Evolutionary conservation across 768 basidiomycete species (phyloP).

Genomic region (Rubroboletus satanas): DNA sequence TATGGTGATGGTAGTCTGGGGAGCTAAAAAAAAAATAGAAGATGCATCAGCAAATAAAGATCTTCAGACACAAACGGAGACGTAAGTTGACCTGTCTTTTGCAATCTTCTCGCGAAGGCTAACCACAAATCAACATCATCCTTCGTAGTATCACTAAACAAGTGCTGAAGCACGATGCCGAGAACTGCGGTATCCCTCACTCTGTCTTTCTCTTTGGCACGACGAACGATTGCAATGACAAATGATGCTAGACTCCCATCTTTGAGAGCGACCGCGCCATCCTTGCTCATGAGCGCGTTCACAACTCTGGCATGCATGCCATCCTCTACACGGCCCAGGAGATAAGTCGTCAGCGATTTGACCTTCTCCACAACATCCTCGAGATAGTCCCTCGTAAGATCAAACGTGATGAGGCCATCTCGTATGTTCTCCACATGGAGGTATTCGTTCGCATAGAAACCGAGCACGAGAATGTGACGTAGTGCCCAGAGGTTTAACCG

Average conservation of each 20-base stretch:
- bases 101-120: constrained; percentile 56
- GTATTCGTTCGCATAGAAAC: constrained; percentile 60
- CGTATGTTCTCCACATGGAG: constrained; percentile 46
- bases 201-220: constrained; percentile 38
- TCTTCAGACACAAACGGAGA: neutral
- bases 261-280: constrained; percentile 13
- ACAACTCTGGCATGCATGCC: constrained; percentile 48
- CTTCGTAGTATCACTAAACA: constrained; percentile 54
- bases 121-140: constrained; percentile 80
- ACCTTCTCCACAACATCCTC: constrained; percentile 40
- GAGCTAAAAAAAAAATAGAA: constrained; percentile 43
- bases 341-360: constrained; percentile 58
- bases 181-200: constrained; percentile 59
- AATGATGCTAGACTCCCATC: constrained; percentile 29
- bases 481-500: constrained; percentile 62
- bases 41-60: neutral
- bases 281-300: constrained; percentile 31
- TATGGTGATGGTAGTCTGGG: constrained; percentile 65
- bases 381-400: constrained; percentile 25
- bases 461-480: constrained; percentile 62
- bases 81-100: constrained; percentile 51
- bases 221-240: constrained; percentile 31
- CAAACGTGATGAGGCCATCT: constrained; percentile 45
- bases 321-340: constrained; percentile 47
- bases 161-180: constrained; percentile 53